Evolutionary conservation across 108 stramenopile species (phyloP).

Genomic region (Cylindrotheca closterium): DNA sequence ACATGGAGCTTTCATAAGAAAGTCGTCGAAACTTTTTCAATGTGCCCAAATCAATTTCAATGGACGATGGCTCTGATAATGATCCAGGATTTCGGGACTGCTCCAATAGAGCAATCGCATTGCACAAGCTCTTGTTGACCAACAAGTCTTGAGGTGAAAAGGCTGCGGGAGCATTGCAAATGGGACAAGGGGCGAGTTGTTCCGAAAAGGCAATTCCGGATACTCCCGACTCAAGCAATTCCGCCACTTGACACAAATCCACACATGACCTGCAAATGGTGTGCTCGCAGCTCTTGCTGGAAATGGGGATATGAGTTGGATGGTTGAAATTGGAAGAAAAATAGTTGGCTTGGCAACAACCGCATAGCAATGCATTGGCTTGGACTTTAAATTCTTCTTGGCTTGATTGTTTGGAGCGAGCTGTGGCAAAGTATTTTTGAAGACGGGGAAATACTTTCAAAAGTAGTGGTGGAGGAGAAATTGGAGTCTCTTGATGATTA

Average conservation of each 20-base stretch:
- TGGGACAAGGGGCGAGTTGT: constrained; percentile 12
- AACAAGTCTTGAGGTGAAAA: constrained; percentile 12
- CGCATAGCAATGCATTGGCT: constrained; percentile 16
- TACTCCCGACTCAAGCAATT: background rate
- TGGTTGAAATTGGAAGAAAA: constrained; percentile 20
- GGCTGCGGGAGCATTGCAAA: constrained; percentile 12
- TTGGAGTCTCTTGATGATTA: background rate
- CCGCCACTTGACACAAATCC: constrained; percentile 16
- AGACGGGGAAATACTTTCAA: background rate
- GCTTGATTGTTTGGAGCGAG: background rate
- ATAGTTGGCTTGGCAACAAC: constrained; percentile 13
- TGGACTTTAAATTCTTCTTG: background rate
- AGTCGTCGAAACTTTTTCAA: too few species aligned
- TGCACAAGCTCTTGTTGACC: constrained; percentile 20
- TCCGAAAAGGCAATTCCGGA: constrained; percentile 3
- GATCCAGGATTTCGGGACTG: too few species aligned
- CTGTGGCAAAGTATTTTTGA: background rate
- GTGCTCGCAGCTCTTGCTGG: constrained; percentile 17
- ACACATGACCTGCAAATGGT: constrained; percentile 28
- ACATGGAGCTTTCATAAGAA: too few species aligned
- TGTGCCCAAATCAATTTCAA: too few species aligned
- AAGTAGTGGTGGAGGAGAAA: background rate
- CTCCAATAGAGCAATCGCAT: constrained; percentile 14
- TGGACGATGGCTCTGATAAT: too few species aligned
- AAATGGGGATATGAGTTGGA: constrained; percentile 8